phyloP scores from a whole-genome alignment of 805 yeast species.

The Lipomyces sp. region DNA sequence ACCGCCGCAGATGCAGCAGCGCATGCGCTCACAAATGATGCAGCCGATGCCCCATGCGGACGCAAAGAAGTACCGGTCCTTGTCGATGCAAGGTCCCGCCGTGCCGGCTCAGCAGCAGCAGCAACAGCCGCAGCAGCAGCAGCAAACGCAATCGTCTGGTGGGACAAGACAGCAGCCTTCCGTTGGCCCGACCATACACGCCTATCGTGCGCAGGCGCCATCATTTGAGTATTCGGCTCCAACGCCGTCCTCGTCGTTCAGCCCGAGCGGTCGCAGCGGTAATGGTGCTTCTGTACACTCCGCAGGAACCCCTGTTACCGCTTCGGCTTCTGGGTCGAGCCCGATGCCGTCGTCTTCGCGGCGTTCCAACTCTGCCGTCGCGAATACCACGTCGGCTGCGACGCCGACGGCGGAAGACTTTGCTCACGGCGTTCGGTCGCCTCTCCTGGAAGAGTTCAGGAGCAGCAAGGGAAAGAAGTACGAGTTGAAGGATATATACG shows the following conservation, averaged over 20 bases:
- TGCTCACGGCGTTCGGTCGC: constrained; percentile 35
- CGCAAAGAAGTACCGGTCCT: neutral
- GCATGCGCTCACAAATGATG: neutral
- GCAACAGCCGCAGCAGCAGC: neutral
- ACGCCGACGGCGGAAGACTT: constrained; percentile 12
- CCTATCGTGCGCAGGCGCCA: constrained; percentile 10
- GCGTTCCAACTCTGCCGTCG: neutral
- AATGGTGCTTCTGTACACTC: neutral
- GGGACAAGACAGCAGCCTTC: neutral
- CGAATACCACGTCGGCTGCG: constrained; percentile 4
- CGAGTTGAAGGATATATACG: constrained; percentile 69
- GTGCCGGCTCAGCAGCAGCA: neutral
- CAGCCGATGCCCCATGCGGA: neutral
- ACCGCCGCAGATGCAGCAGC: constrained; percentile 1
- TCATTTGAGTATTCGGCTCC: constrained; percentile 7
- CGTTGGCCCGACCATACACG: neutral
- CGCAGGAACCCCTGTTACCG: neutral
- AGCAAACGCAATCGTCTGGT: neutral
- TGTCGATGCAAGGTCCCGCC: neutral
- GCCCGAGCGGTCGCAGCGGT: constrained; percentile 1
- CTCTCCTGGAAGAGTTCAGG: constrained; percentile 81
- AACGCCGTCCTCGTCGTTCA: constrained; percentile 5
- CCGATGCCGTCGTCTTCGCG: neutral
- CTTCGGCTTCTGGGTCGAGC: constrained; percentile 3
- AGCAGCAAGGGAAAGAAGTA: constrained; percentile 60